Evolutionary conservation across 176 grass and related monocot species (phyloP).

Genomic region (Bolboschoenus planiculmis): DNA sequence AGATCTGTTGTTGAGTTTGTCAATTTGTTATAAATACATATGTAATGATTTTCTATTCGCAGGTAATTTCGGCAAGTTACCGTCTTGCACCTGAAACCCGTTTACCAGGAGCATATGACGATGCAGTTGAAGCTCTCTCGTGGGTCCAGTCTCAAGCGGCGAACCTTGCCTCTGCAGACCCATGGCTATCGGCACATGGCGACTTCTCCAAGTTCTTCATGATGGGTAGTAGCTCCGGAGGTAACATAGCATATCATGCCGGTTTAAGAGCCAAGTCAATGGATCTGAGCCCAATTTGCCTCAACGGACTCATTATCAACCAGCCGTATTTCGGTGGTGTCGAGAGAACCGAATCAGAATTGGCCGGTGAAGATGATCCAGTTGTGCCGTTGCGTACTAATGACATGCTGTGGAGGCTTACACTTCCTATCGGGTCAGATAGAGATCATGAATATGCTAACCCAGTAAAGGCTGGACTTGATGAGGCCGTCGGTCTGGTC

Average conservation of each 20-base stretch:
- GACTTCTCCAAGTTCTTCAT: slow-evolving; percentile 56
- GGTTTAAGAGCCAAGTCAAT: slow-evolving; percentile 23
- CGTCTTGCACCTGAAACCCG: slow-evolving; percentile 73
- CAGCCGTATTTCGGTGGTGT: slow-evolving; percentile 76
- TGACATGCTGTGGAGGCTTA: slow-evolving; percentile 67
- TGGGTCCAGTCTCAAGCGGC: slow-evolving; percentile 43
- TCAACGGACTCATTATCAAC: slow-evolving; percentile 51
- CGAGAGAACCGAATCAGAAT: slow-evolving; percentile 56
- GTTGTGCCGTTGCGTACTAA: slow-evolving; percentile 52
- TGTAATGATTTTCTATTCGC: background rate
- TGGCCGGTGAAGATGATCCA: slow-evolving; percentile 36
- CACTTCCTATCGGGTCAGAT: slow-evolving; percentile 46
- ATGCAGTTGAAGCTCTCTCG: slow-evolving; percentile 48
- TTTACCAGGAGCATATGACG: slow-evolving; percentile 68
- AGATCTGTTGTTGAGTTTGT: background rate
- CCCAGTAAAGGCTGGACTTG: slow-evolving; percentile 23
- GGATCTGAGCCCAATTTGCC: slow-evolving; percentile 2
- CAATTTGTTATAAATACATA: background rate
- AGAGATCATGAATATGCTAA: slow-evolving; percentile 73
- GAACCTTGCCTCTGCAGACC: slow-evolving; percentile 8
- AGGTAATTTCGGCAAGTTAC: slow-evolving; percentile 58
- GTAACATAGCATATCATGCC: slow-evolving; percentile 62
- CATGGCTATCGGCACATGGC: slow-evolving; percentile 41
- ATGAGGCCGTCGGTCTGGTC: slow-evolving; percentile 11
- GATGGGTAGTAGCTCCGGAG: slow-evolving; percentile 89